Conservation (phyloP, 306 rosid species). For the Begonia fuchsioides region DNA sequence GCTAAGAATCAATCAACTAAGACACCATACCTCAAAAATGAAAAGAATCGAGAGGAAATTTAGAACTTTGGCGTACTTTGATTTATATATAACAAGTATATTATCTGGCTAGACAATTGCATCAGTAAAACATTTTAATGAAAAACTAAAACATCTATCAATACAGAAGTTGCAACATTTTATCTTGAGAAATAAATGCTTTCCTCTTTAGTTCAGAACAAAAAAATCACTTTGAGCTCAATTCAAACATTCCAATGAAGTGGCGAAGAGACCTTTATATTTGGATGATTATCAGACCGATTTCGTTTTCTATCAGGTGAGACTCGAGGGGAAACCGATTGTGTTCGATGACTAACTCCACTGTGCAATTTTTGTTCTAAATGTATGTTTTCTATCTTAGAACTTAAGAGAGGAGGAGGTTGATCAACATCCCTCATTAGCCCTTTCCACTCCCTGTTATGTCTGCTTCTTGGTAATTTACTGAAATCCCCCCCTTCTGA, state of each 20-base stretch:
- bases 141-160: background rate
- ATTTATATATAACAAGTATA: too few species aligned
- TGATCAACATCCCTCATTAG: slow-evolving; percentile 42
- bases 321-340: slow-evolving; percentile 32
- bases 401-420: slow-evolving; percentile 46
- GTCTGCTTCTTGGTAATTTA: slow-evolving; percentile 42
- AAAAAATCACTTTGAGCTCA: slow-evolving; percentile 4
- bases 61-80: too few species aligned
- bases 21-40: too few species aligned
- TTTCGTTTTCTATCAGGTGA: slow-evolving; percentile 52
- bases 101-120: background rate
- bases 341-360: slow-evolving; percentile 21
- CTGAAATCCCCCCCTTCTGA: slow-evolving; percentile 37
- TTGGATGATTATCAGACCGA: slow-evolving; percentile 44
- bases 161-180: background rate
- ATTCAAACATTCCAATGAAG: background rate
- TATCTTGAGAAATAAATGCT: background rate
- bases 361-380: slow-evolving; percentile 23
- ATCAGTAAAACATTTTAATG: background rate
- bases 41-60: too few species aligned
- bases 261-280: slow-evolving; percentile 30
- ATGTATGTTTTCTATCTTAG: slow-evolving; percentile 27
- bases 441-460: slow-evolving; percentile 78
- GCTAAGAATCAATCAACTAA: too few species aligned
- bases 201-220: background rate